phyloP scores from a whole-genome alignment of 192 early-diverging fungal species.

The Coemansia sp. region DNA sequence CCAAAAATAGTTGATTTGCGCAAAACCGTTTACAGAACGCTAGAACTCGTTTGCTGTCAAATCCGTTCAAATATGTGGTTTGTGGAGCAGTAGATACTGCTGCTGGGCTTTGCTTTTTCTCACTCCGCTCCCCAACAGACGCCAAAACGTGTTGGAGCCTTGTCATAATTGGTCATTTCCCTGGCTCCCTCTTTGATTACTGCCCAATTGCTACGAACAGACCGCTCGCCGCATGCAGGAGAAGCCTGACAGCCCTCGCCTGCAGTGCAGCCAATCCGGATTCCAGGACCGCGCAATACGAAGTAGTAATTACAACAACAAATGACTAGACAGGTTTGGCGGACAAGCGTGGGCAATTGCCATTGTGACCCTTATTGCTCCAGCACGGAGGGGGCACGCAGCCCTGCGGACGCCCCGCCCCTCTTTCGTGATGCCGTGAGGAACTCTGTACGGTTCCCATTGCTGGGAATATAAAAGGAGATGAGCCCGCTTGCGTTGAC shows the following conservation, averaged over 20 bases:
- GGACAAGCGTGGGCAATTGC: background rate
- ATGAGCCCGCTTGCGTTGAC: background rate
- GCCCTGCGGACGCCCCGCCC: background rate
- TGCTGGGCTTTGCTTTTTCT: constrained; percentile 37
- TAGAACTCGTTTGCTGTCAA: no score
- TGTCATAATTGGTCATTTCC: no score
- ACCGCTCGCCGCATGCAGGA: background rate
- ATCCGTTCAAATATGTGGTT: constrained; percentile 23
- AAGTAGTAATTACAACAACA: constrained; percentile 1
- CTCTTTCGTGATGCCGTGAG: background rate
- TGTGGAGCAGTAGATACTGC: background rate
- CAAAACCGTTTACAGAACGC: no score
- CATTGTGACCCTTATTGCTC: background rate
- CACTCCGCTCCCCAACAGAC: background rate
- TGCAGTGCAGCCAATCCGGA: constrained; percentile 3
- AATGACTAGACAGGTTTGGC: background rate
- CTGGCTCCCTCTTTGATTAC: no score
- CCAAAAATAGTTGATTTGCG: no score
- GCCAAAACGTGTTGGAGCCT: constrained; percentile 10
- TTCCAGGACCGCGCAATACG: background rate
- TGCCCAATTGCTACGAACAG: background rate
- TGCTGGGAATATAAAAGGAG: background rate
- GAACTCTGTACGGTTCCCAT: background rate
- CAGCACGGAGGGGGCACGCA: background rate
- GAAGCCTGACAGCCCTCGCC: no score